Conservation (phyloP, 306 rosid species). For the Purshia tridentata region DNA sequence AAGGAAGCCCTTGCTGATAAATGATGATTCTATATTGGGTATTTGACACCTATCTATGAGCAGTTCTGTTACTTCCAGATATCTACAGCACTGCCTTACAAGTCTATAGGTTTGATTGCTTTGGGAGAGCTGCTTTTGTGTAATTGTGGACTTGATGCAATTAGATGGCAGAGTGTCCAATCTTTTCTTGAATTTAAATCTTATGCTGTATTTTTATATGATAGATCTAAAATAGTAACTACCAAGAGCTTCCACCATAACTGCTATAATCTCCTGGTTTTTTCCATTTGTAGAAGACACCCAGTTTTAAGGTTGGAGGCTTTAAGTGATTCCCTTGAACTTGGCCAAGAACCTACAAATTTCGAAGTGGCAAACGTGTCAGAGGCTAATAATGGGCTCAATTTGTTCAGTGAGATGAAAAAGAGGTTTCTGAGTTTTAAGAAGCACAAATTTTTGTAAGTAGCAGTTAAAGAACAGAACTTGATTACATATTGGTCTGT, state of each 20-base stretch:
- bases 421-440: slow-evolving; percentile 70
- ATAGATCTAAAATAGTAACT: slow-evolving; percentile 5
- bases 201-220: not conserved
- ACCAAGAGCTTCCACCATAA: not conserved
- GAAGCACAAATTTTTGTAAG: slow-evolving; percentile 69
- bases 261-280: not conserved
- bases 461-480: not conserved
- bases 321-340: slow-evolving; percentile 22
- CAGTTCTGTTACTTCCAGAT: too few species aligned
- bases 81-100: too few species aligned
- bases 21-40: too few species aligned
- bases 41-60: too few species aligned
- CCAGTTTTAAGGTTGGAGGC: slow-evolving; percentile 24
- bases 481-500: not conserved
- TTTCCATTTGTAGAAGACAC: slow-evolving; percentile 35
- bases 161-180: not conserved
- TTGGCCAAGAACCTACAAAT: slow-evolving; percentile 19
- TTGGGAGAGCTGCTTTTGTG: not conserved
- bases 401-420: slow-evolving; percentile 61
- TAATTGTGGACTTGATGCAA: slow-evolving; percentile 8
- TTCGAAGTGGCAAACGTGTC: slow-evolving; percentile 25
- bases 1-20: too few species aligned
- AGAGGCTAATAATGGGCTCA: slow-evolving; percentile 32
- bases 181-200: not conserved
- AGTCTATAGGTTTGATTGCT: too few species aligned